Base-by-base conservation (phyloP, 108 stramenopile genomes). In the Fistulifera pelliculosa region DNA sequence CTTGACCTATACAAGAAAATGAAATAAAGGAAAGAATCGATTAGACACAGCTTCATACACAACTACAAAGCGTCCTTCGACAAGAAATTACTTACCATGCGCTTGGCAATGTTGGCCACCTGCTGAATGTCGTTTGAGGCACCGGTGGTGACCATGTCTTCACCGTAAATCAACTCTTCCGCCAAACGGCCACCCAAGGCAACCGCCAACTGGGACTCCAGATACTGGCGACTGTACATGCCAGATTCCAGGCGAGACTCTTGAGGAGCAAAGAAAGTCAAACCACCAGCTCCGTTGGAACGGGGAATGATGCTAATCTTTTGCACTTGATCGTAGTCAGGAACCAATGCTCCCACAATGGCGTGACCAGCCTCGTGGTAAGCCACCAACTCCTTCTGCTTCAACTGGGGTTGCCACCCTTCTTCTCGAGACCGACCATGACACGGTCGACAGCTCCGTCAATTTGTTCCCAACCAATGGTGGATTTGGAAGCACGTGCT, bases 341-440 rank as follows among this genome's bases (percentile, higher is more conserved):
- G 83, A 40, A 85, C 84, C 7, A 92, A 62, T 0, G 93, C 90
- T 27, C 93, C 96, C 22, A 93, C 89, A 40, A 97, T 73, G 16
- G 94, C 96, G 65, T 97, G 96, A 26, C 96, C 96, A 40, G 76
- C 94, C 74, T 97, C 96, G 72, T 97, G 96, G 81, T 85, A 97
- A 13, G 94, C 93, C 21, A 94, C 94, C 24, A 97, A 58, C 47
- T 86, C 78, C 51, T 81, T 81, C 56, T 71, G 72, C 58, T 83
- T 78, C 17, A 70, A 41, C 28, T 67, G 61, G 21, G 68, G 62
- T 95, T 85, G 2, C 90, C 90, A 17, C 87, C 93, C 64, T 85
- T 75, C 74, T 96, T 95, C 63, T 91, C 97, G 21, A 96, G 64
- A 51, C 98, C 98, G 55, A 99, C 96, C 71, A 96, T 87, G 31